Percentiles rank a stretch among this genome's conserved stretches.
phyloP scores from a whole-genome alignment of 805 yeast species.

The Sugiyamaella smithiae region DNA sequence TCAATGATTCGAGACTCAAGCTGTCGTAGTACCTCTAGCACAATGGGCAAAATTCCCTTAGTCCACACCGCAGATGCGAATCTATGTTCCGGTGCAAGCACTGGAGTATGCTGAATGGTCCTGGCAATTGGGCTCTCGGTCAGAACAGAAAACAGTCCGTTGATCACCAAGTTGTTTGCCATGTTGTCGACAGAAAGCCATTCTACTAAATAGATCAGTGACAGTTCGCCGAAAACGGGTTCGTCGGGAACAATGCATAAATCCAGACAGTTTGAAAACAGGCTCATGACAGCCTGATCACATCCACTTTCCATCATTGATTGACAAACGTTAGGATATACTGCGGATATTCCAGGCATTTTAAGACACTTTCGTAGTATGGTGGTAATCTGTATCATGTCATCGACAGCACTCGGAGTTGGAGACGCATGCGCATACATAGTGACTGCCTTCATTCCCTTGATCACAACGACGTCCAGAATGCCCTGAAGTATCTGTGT shows the following conservation, averaged over 20 bases:
- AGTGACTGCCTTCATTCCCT: constrained; percentile 60
- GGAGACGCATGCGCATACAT: constrained; percentile 59
- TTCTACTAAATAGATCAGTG: constrained; percentile 67
- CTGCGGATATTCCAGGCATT: constrained; percentile 23
- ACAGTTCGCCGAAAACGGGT: constrained; percentile 66
- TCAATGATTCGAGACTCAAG: constrained; percentile 64
- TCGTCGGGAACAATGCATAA: constrained; percentile 52
- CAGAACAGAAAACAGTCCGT: constrained; percentile 65
- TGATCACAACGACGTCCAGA: constrained; percentile 61
- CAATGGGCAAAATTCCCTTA: constrained; percentile 72
- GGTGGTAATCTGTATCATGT: constrained; percentile 59
- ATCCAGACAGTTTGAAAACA: constrained; percentile 66
- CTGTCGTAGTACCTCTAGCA: constrained; percentile 55
- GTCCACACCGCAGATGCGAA: constrained; percentile 78
- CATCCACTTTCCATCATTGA: constrained; percentile 58
- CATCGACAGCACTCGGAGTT: constrained; percentile 53
- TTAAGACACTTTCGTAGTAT: constrained; percentile 57
- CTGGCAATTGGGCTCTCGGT: constrained; percentile 72
- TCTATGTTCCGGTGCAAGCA: constrained; percentile 50
- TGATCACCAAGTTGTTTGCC: constrained; percentile 61
- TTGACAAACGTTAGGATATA: constrained; percentile 44
- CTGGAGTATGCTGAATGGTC: constrained; percentile 62
- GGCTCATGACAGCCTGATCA: constrained; percentile 55
- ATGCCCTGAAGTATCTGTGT: constrained; percentile 36
- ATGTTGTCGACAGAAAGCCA: constrained; percentile 57